Percentiles rank a stretch among this genome's conserved stretches.
Conservation (phyloP, 768 basidiomycete genomes). For the Coprinellus aureogranulatus region DNA sequence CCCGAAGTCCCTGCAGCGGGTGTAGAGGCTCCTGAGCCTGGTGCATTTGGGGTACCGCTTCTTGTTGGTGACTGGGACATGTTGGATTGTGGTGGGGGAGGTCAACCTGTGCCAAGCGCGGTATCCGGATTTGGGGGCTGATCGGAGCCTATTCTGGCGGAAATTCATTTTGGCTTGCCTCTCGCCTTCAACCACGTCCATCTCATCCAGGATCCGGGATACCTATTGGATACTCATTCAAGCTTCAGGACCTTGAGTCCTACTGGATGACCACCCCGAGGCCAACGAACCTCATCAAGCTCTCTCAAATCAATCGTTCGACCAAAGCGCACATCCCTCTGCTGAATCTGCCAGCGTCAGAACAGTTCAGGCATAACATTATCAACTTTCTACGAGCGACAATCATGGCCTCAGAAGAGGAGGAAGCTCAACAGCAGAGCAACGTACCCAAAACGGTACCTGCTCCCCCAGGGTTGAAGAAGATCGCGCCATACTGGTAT, state of each 20-base stretch:
- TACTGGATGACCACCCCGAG: background rate
- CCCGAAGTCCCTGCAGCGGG: constrained; percentile 19
- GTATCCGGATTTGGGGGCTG: background rate
- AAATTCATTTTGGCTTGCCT: background rate
- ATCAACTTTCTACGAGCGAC: constrained; percentile 49
- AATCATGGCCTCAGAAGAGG: constrained; percentile 36
- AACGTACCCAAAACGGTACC: background rate
- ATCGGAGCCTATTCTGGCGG: background rate
- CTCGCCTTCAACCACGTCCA: background rate
- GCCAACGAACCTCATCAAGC: background rate
- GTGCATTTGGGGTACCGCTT: constrained; percentile 9
- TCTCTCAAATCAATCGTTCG: constrained; percentile 29
- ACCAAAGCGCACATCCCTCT: constrained; percentile 38
- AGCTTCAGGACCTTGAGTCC: too few species aligned
- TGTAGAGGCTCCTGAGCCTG: constrained; percentile 15
- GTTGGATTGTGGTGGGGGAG: background rate
- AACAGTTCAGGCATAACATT: constrained; percentile 59
- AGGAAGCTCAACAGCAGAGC: background rate
- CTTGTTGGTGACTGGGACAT: background rate
- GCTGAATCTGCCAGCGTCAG: constrained; percentile 47
- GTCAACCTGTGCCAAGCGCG: background rate
- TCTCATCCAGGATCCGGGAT: background rate
- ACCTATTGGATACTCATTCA: too few species aligned
- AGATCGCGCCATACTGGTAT: constrained; percentile 88
- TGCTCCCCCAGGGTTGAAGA: constrained; percentile 57